phyloP scores from a whole-genome alignment of 192 early-diverging fungal genomes.

The Kickxella alabastrina region DNA sequence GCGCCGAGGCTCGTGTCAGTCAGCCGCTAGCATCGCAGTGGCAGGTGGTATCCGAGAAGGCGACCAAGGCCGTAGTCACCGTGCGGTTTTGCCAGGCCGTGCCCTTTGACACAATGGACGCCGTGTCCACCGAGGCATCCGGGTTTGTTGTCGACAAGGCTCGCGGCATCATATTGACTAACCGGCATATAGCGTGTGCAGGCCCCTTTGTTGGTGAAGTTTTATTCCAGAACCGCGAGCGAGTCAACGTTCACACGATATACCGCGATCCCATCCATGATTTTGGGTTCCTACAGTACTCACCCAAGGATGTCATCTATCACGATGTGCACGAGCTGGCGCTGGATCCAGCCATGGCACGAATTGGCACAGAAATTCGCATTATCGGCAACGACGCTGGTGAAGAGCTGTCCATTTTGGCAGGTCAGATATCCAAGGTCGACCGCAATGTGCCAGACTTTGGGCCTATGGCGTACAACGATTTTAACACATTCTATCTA shows the following conservation, averaged over 20 bases:
- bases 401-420: conserved; percentile 73
- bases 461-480: conserved; percentile 66
- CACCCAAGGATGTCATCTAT: conserved; percentile 62
- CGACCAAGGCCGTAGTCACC: conserved; percentile 33
- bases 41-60: conserved; percentile 17
- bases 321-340: conserved; percentile 65
- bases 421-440: conserved; percentile 67
- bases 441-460: conserved; percentile 73
- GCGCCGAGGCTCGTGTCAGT: too few relatives aligned
- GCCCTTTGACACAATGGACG: conserved; percentile 31
- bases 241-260: conserved; percentile 66
- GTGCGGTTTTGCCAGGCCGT: conserved; percentile 31
- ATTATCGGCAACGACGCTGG: conserved; percentile 80
- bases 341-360: conserved; percentile 64
- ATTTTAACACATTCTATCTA: conserved; percentile 81
- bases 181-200: conserved; percentile 74
- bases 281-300: conserved; percentile 78
- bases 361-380: conserved; percentile 71
- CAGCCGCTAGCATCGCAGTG: too few relatives aligned
- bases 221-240: conserved; percentile 70
- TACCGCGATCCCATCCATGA: conserved; percentile 83
- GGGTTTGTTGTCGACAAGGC: conserved; percentile 75
- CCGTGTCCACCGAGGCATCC: conserved; percentile 50
- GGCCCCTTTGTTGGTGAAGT: conserved; percentile 71
- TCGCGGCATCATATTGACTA: conserved; percentile 71